Evolutionary conservation across 805 yeast genomes (phyloP).

Genomic region (Hanseniaspora taiwanica): DNA sequence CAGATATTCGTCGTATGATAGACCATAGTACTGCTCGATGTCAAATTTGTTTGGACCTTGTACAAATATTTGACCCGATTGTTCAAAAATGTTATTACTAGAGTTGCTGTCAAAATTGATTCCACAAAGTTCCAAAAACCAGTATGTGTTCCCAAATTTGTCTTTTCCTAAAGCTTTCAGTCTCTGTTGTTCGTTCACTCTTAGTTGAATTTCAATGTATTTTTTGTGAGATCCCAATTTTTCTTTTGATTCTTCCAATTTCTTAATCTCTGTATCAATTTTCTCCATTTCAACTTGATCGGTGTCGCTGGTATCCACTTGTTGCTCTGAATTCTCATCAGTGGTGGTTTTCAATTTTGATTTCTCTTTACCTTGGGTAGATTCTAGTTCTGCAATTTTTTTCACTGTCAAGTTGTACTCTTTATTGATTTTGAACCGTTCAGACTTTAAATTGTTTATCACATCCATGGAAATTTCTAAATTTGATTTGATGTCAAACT

Average conservation of each 20-base stretch:
- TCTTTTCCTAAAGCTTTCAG: constrained; percentile 70
- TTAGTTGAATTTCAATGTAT: constrained; percentile 45
- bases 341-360: constrained; percentile 11
- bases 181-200: constrained; percentile 66
- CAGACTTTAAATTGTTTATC: constrained; percentile 22
- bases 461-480: constrained; percentile 22
- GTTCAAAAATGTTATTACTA: constrained; percentile 21
- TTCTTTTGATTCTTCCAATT: constrained; percentile 14
- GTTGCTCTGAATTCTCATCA: constrained; percentile 9
- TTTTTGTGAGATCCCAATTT: constrained; percentile 21
- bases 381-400: constrained; percentile 6
- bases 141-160: constrained; percentile 71
- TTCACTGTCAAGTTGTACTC: constrained; percentile 10
- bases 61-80: constrained; percentile 79
- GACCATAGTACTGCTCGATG: constrained; percentile 21
- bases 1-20: constrained; percentile 17
- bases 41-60: constrained; percentile 71
- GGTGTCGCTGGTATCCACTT: constrained; percentile 7
- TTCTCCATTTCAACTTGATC: constrained; percentile 14
- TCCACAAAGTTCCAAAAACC: constrained; percentile 92
- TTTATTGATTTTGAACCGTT: constrained; percentile 18
- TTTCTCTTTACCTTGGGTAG: constrained; percentile 3
- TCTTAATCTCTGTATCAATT: constrained; percentile 6
- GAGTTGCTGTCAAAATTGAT: constrained; percentile 41
- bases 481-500: constrained; percentile 19